These are phyloP conservation scores for Pleurotus giganteus DNA, from an alignment of 768 basidiomycete species.

Conservation along the genomic window DNA sequence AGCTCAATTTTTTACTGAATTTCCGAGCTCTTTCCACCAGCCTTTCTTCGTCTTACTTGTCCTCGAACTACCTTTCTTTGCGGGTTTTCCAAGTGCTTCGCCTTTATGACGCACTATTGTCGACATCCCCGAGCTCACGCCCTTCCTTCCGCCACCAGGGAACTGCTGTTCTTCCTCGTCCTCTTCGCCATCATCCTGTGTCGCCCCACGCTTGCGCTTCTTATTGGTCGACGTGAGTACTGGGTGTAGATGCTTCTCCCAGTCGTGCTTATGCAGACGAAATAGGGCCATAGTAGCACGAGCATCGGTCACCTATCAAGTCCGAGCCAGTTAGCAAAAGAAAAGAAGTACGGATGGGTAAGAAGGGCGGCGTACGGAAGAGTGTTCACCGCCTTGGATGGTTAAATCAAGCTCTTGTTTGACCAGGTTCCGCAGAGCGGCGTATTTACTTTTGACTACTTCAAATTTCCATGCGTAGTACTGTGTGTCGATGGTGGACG, in stretches of 20 bases:
- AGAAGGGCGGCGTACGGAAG: constrained; percentile 58
- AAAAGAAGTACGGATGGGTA: background rate
- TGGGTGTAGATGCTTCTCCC: constrained; percentile 60
- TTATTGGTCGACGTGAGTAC: constrained; percentile 11
- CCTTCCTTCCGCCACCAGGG: constrained; percentile 57
- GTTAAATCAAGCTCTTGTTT: constrained; percentile 73
- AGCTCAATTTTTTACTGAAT: background rate
- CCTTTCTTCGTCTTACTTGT: constrained; percentile 22
- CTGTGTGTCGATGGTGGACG: constrained; percentile 70
- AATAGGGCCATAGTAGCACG: constrained; percentile 95
- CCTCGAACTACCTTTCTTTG: constrained; percentile 12
- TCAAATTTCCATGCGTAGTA: constrained; percentile 56
- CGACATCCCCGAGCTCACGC: constrained; percentile 62
- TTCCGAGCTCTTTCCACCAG: constrained; percentile 48
- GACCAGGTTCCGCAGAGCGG: constrained; percentile 78
- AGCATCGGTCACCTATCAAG: constrained; percentile 79
- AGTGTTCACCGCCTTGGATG: constrained; percentile 90
- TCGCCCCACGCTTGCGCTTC: constrained; percentile 20
- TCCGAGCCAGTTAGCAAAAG: background rate
- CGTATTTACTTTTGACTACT: constrained; percentile 57
- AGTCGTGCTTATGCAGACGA: constrained; percentile 74
- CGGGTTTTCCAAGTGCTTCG: background rate
- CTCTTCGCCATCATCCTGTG: constrained; percentile 12
- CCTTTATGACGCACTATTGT: constrained; percentile 39
- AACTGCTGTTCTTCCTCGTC: constrained; percentile 19